phyloP scores from a whole-genome alignment of 2,329 filamentous ascomycete genomes.

The Fusarium neocosmosporiellum region DNA sequence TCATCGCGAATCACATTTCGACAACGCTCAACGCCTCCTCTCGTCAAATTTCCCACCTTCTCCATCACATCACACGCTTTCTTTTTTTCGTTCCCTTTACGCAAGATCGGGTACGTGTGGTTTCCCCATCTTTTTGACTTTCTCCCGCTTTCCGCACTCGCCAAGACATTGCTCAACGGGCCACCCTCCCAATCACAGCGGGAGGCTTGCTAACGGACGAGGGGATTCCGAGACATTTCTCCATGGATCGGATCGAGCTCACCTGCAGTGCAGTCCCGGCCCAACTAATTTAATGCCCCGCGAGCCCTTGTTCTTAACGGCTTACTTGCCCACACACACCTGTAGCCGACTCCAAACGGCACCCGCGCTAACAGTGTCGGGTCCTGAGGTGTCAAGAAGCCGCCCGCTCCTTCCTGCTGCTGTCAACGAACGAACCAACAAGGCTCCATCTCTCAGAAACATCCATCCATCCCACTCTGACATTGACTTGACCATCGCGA shows the following conservation, averaged over 20 bases:
- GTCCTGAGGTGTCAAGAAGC: conserved; percentile 1
- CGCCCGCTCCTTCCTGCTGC: neutral
- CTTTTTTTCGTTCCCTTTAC: neutral
- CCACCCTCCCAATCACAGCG: neutral
- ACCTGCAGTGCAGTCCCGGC: neutral
- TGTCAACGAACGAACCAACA: neutral
- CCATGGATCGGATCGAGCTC: neutral
- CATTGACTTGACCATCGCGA: conserved; percentile 13
- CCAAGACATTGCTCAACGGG: neutral
- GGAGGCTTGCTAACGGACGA: conserved; percentile 12
- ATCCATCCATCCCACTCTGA: conserved; percentile 25
- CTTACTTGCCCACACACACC: neutral
- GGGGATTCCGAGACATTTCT: conserved; percentile 9
- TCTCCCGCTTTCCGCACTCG: neutral
- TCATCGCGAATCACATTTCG: conserved; percentile 2
- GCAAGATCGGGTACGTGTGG: neutral
- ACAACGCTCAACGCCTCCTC: neutral
- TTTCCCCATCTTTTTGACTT: conserved; percentile 10
- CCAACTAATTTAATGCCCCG: conserved; percentile 5
- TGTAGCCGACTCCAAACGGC: neutral
- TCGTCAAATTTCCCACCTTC: neutral
- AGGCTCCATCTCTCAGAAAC: neutral
- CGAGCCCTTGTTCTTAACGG: neutral
- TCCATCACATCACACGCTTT: neutral
- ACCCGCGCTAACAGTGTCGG: neutral